Evolutionary conservation across 768 basidiomycete species (phyloP), one percentile per base, ranked within the genome.

Genomic region (Amanita rimosa): DNA sequence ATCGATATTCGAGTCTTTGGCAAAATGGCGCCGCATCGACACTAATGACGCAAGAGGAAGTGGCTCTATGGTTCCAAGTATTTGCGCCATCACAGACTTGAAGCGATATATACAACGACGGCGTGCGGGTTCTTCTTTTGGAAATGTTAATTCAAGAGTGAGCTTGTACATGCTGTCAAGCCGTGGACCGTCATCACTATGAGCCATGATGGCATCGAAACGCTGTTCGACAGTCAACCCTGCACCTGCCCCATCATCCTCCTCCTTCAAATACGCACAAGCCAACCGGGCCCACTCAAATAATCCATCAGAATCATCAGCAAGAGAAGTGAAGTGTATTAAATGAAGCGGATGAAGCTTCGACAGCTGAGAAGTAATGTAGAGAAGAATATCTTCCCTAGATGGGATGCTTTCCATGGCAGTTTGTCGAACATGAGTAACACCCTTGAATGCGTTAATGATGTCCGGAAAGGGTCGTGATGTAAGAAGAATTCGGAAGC

Each of bases 211-310:
- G 38, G n/a, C 38, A 13, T 13, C 16, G 38, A 39, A 39, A 39
- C 38, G 38, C 38, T 17, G 13, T 22, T 39, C 9, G 8, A 9
- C 4, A 22, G 3, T 17, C 8, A 39, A 9, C 10, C 38, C 38
- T 3, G 38, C 38, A n/a, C 33, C 33, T 8, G 33, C 33, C 10
- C 33, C 22, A 24, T 24, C 13, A 6, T 55, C 47, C 19, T 53
- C 54, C 40, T 10, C 40, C 19, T 21, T 21, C 33, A 64, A 57
- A 26, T 56, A 61, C 8, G 40, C 49, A 51, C 60, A 63, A 9
- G 57, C 64, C 2, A 65, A 61, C 11, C 50, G 56, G 1, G 65
- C 64, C 65, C 64, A 66, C 44, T 64, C 60, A 44, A 67, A 65
- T 19, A 67, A 58, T 14, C 52, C 62, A 19, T 64, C 59, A 1